Base-by-base conservation (phyloP, 768 basidiomycete species). In the Boletus vinaceobasis region DNA sequence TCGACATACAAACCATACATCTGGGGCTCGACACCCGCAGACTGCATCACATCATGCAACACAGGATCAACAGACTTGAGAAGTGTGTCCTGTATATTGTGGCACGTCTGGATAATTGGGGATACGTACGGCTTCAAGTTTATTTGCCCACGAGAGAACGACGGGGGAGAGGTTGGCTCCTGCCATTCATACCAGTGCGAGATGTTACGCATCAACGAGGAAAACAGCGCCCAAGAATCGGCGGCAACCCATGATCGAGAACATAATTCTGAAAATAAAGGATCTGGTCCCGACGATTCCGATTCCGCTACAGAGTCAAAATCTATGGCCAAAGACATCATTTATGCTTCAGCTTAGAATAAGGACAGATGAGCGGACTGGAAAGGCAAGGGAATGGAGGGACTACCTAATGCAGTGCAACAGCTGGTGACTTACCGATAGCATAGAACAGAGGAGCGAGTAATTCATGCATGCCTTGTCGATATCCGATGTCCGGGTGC, bases 401-500 rank as follows among this genome's bases (percentile, higher is more conserved):
- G 52, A 57, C 42, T 44, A 49, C 40, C 50, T 38, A 48, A 33
- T 36, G 21, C 35, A 43, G 45, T 40, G 27, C 32, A 33, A 43
- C 21, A 33, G 19, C 19, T 40, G 13, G 45, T 31, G 40, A 62
- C 71, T 57, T 61, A 71, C 71, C 71, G 48, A 67, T 49, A 45
- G 87, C 87, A 64, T 90, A 84, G 62, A 91, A 90, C 29, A 98
- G 70, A 0, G 92, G 88, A 4, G 95, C 97, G 21, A 98, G 80
- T 9, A 98, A 74, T 66, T 99, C 97, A 65, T 99, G 97, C 97
- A 99, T 98, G 50, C 97, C 96, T 77, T 99, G 97, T 31, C 97
- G 83, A 68, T 99, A 99, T 21, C 94, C 93, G 21, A 96, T 82
- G 38, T 86, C 78, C 1, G 90, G 84, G 66, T 95, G 84, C 66